Percentiles rank a stretch among this genome's conserved stretches.
phyloP scores from a whole-genome alignment of 495 filamentous ascomycete genomes.

The Paragyromitra xinjiangensis region DNA sequence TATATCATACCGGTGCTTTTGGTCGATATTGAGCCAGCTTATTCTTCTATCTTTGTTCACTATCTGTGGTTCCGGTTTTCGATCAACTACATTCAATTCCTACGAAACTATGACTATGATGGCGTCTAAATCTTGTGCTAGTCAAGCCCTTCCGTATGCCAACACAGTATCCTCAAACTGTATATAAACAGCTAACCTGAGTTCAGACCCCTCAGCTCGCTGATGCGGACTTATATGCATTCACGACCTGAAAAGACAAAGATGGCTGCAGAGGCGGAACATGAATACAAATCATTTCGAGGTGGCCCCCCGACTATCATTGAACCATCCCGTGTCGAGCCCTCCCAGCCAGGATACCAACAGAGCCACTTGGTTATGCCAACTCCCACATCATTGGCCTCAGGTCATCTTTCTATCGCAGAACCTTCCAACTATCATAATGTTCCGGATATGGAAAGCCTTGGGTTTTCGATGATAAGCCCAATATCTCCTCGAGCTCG shows the following conservation, averaged over 20 bases:
- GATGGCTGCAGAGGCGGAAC: conserved; percentile 23
- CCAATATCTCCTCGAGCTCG: conserved; percentile 54
- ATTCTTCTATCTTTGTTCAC: neutral
- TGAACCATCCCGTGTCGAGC: conserved; percentile 35
- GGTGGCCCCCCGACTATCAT: conserved; percentile 36
- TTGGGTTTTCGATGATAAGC: conserved; percentile 43
- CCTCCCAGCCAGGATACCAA: conserved; percentile 36
- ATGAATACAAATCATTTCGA: conserved; percentile 43
- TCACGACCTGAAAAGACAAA: conserved; percentile 36
- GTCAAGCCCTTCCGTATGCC: conserved; percentile 48
- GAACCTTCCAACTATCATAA: conserved; percentile 40
- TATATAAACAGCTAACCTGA: conserved; percentile 26
- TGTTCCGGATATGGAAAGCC: conserved; percentile 41
- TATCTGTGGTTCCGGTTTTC: neutral
- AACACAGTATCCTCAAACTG: conserved; percentile 9
- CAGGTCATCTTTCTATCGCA: conserved; percentile 26
- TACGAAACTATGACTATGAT: conserved; percentile 26
- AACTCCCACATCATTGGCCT: conserved; percentile 5
- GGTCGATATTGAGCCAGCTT: neutral
- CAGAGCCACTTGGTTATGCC: conserved; percentile 32
- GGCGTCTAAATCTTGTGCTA: conserved; percentile 41
- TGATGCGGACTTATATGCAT: conserved; percentile 52
- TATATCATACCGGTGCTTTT: conserved; percentile 17
- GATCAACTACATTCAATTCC: neutral
- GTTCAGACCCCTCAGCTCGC: conserved; percentile 46